These are phyloP conservation scores for Mitragyna speciosa DNA, from an alignment of 257 asterid genomes.

Conservation along the genomic window DNA sequence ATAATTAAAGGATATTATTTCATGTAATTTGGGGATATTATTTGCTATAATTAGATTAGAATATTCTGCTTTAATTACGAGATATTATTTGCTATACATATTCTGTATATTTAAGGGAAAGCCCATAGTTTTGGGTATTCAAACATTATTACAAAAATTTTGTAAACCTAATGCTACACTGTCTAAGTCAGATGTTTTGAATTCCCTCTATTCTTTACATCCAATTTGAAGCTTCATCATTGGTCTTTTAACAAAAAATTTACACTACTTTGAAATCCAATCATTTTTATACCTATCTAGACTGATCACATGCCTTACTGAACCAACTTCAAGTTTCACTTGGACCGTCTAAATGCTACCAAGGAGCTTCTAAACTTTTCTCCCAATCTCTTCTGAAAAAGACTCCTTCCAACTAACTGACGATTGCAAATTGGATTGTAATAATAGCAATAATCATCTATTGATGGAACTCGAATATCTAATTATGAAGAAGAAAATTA, in stretches of 20 bases:
- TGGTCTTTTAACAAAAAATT: background rate
- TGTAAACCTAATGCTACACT: background rate
- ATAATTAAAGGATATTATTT: too few relatives aligned
- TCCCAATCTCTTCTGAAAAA: conserved; percentile 5
- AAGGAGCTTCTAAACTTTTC: background rate
- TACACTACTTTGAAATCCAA: background rate
- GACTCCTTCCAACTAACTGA: background rate
- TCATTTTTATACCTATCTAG: background rate
- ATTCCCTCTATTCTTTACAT: too few relatives aligned
- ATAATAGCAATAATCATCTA: background rate
- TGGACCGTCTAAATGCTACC: background rate
- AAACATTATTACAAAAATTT: too few relatives aligned
- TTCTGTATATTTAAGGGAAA: too few relatives aligned
- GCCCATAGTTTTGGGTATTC: too few relatives aligned
- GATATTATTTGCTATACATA: too few relatives aligned
- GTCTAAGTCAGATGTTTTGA: background rate
- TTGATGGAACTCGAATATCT: background rate
- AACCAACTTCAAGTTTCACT: background rate
- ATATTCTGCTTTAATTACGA: too few relatives aligned
- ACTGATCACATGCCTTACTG: background rate
- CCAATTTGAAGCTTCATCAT: background rate
- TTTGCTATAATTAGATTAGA: too few relatives aligned
- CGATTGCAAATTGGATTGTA: background rate
- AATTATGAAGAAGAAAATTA: conserved; percentile 1
- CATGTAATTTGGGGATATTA: too few relatives aligned